phyloP scores from a whole-genome alignment of 2,329 filamentous ascomycete species.

The Diaporthe australafricana region DNA sequence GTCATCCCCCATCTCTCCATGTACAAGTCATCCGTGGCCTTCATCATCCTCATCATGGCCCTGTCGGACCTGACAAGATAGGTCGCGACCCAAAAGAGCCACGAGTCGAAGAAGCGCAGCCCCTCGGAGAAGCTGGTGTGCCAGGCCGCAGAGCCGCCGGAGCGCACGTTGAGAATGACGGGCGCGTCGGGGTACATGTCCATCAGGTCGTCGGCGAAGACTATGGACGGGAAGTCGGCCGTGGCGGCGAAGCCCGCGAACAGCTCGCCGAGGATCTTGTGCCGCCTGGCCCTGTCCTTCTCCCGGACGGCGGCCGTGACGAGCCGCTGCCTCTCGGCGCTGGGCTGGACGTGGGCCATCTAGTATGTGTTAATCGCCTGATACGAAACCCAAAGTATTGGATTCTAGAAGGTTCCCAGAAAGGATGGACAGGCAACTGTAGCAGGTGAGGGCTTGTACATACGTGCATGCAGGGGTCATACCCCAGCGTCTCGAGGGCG shows the following conservation, averaged over 20 bases:
- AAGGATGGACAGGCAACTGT: no score
- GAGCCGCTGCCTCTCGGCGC: conserved; percentile 41
- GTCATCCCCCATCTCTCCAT: conserved; percentile 32
- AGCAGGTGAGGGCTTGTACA: no score
- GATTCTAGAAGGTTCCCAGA: no score
- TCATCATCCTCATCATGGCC: conserved; percentile 36
- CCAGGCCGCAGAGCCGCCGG: conserved; percentile 28
- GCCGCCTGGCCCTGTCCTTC: conserved; percentile 42
- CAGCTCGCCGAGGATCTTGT: conserved; percentile 46
- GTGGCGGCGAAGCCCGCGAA: conserved; percentile 46
- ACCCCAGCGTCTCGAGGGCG: conserved; percentile 47
- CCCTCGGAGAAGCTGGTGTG: conserved; percentile 31
- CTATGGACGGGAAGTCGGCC: conserved; percentile 46
- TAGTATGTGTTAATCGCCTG: conserved; percentile 29
- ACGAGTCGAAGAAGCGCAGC: conserved; percentile 35
- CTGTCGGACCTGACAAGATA: conserved; percentile 32
- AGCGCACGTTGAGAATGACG: conserved; percentile 46
- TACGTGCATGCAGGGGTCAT: conserved; percentile 38
- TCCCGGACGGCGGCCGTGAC: conserved; percentile 45
- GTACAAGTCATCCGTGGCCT: conserved; percentile 27
- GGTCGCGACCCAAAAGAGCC: conserved; percentile 34
- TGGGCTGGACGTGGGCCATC: conserved; percentile 41
- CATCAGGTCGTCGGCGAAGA: conserved; percentile 51
- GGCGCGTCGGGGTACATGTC: conserved; percentile 51
- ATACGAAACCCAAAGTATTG: no score